Percentiles rank a stretch among this genome's conserved stretches.
Evolutionary conservation across 306 rosid genomes (phyloP).

Genomic region (Urtica urens): DNA sequence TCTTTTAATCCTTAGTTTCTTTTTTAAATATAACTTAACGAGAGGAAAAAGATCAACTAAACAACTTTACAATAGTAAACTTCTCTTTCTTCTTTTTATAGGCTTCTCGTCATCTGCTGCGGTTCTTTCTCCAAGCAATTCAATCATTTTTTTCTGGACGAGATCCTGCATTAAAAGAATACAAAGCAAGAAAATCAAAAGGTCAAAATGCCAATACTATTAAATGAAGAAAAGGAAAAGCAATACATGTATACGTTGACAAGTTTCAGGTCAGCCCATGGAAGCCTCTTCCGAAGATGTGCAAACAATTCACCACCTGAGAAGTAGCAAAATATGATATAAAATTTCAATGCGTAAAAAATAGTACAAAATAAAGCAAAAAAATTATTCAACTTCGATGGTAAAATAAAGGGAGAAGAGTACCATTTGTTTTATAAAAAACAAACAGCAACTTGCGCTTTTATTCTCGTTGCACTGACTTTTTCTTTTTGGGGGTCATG

Average conservation of each 20-base stretch:
- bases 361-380: too few species aligned
- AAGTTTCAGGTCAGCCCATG: constrained; percentile 95
- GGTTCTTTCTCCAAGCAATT: constrained; percentile 82
- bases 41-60: too few species aligned
- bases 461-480: too few species aligned
- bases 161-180: constrained; percentile 37
- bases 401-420: too few species aligned
- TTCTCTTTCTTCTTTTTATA: constrained; percentile 82
- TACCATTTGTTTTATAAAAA: too few species aligned
- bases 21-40: too few species aligned
- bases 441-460: constrained; percentile 1
- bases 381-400: too few species aligned
- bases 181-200: constrained; percentile 1
- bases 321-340: not conserved
- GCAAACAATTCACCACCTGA: constrained; percentile 86
- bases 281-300: constrained; percentile 67
- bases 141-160: constrained; percentile 57
- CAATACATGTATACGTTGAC: constrained; percentile 54
- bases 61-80: constrained; percentile 70
- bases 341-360: too few species aligned
- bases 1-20: too few species aligned
- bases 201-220: too few species aligned
- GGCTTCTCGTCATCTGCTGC: constrained; percentile 83
- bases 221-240: too few species aligned
- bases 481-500: too few species aligned